phyloP scores from a whole-genome alignment of 2,329 filamentous ascomycete genomes.

The Phialocephala subalpina region DNA sequence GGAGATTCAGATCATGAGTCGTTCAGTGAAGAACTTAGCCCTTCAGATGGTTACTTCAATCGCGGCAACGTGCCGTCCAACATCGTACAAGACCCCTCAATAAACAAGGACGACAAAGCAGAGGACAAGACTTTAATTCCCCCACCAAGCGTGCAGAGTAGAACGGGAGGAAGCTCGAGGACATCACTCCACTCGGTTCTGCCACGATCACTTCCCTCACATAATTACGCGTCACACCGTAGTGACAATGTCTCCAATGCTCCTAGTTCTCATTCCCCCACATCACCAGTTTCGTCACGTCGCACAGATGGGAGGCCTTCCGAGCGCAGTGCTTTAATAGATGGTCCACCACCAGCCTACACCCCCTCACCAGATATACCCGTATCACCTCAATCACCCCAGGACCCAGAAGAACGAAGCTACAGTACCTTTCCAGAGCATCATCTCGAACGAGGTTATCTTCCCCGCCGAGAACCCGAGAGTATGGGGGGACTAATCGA shows the following conservation, averaged over 20 bases:
- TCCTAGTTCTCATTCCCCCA: constrained; percentile 21
- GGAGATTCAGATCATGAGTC: constrained; percentile 37
- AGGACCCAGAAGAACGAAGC: constrained; percentile 12
- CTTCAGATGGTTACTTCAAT: constrained; percentile 43
- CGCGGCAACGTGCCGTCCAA: constrained; percentile 25
- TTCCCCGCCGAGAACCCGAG: constrained; percentile 33
- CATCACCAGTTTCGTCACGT: constrained; percentile 26
- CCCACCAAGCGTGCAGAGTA: constrained; percentile 25
- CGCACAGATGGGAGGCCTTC: constrained; percentile 26
- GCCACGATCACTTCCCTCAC: constrained; percentile 29
- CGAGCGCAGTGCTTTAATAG: constrained; percentile 28
- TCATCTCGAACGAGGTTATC: constrained; percentile 33
- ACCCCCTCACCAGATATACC: constrained; percentile 23
- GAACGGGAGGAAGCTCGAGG: constrained; percentile 29
- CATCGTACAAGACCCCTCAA: constrained; percentile 38
- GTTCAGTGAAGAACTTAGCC: constrained; percentile 40
- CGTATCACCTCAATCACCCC: constrained; percentile 9
- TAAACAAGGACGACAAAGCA: constrained; percentile 30
- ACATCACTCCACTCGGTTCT: constrained; percentile 29
- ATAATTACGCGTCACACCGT: constrained; percentile 34
- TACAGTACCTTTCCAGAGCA: constrained; percentile 40
- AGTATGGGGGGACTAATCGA: constrained; percentile 40
- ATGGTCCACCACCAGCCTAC: constrained; percentile 41
- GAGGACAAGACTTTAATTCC: constrained; percentile 39
- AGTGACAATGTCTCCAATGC: constrained; percentile 19